Evolutionary conservation across 1,139 yeast species (phyloP).

Genomic region (Pichiaceae sp.): DNA sequence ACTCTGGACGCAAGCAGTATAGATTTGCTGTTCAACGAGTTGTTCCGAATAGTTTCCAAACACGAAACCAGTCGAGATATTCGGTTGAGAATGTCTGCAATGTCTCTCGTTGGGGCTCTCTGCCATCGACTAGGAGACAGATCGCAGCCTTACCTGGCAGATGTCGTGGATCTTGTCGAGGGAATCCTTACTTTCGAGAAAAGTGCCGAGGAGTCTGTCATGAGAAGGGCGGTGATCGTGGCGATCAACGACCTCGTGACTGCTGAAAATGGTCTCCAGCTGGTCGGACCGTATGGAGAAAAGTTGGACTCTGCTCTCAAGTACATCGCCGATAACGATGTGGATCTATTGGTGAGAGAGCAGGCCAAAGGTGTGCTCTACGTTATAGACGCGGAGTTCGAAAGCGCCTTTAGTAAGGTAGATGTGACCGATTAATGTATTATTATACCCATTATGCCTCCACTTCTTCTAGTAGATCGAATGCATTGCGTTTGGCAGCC

Average conservation of each 20-base stretch:
- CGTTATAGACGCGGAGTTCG: slow-evolving; percentile 34
- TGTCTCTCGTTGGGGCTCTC: slow-evolving; percentile 69
- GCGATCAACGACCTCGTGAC: slow-evolving; percentile 55
- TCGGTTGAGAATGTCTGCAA: slow-evolving; percentile 72
- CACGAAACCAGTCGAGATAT: slow-evolving; percentile 31
- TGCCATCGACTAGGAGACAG: slow-evolving; percentile 41
- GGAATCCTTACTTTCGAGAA: slow-evolving; percentile 62
- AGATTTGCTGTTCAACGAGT: slow-evolving; percentile 27
- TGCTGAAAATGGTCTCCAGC: slow-evolving; percentile 30
- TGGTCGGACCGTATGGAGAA: slow-evolving; percentile 40
- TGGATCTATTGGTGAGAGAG: slow-evolving; percentile 51
- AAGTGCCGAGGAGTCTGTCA: slow-evolving; percentile 35
- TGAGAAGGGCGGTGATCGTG: slow-evolving; percentile 72
- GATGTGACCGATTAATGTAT: neutral
- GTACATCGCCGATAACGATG: slow-evolving; percentile 40
- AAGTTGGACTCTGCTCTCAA: slow-evolving; percentile 34
- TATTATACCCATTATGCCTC: slow-evolving; percentile 35
- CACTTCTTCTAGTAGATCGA: slow-evolving; percentile 41
- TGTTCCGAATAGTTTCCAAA: slow-evolving; percentile 32
- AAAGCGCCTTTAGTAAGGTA: slow-evolving; percentile 8
- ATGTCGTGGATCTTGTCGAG: slow-evolving; percentile 64
- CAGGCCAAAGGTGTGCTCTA: slow-evolving; percentile 41
- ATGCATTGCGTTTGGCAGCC: slow-evolving; percentile 18
- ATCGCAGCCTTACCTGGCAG: slow-evolving; percentile 35
- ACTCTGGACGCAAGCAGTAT: slow-evolving; percentile 27